Percentiles rank a stretch among this genome's conserved stretches.
Evolutionary conservation across 2,329 filamentous ascomycete genomes (phyloP).

Genomic region (Arachnopeziza araneosa): DNA sequence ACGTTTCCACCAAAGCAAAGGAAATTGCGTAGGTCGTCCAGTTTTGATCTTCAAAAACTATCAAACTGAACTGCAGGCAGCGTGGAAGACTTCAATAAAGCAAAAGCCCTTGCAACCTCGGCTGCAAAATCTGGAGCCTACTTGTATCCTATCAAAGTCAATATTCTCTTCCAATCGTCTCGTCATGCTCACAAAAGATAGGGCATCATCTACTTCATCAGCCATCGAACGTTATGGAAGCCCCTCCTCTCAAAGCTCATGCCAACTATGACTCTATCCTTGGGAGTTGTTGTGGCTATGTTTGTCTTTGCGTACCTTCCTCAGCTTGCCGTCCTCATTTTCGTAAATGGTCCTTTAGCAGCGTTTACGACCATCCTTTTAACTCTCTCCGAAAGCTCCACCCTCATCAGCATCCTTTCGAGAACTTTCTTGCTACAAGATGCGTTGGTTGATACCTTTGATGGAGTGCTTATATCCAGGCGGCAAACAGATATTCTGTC

Average conservation of each 20-base stretch:
- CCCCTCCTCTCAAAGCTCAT: conserved; percentile 50
- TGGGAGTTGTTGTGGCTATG: conserved; percentile 71
- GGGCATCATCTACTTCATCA: conserved; percentile 55
- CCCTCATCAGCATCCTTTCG: conserved; percentile 50
- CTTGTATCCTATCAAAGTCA: conserved; percentile 73
- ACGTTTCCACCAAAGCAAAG: conserved; percentile 26
- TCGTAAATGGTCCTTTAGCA: conserved; percentile 79
- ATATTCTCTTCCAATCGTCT: not conserved
- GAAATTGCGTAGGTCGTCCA: conserved; percentile 29
- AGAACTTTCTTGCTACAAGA: conserved; percentile 75
- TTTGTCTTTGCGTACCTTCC: conserved; percentile 84
- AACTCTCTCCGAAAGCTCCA: conserved; percentile 57
- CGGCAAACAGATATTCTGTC: conserved; percentile 58
- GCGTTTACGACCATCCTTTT: conserved; percentile 67
- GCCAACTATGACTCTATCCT: conserved; percentile 63
- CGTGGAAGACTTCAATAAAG: conserved; percentile 65
- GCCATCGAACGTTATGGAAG: conserved; percentile 52
- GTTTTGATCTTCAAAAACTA: not conserved
- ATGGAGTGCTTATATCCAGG: conserved; percentile 57
- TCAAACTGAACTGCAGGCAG: conserved; percentile 32
- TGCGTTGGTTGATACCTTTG: conserved; percentile 82
- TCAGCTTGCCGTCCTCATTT: conserved; percentile 73
- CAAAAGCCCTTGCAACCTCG: conserved; percentile 57
- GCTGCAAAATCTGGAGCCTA: conserved; percentile 74
- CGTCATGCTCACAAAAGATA: conserved; percentile 20